Conservation (phyloP, 1,139 yeast genomes). For the Magnusiomyces suaveolens region DNA sequence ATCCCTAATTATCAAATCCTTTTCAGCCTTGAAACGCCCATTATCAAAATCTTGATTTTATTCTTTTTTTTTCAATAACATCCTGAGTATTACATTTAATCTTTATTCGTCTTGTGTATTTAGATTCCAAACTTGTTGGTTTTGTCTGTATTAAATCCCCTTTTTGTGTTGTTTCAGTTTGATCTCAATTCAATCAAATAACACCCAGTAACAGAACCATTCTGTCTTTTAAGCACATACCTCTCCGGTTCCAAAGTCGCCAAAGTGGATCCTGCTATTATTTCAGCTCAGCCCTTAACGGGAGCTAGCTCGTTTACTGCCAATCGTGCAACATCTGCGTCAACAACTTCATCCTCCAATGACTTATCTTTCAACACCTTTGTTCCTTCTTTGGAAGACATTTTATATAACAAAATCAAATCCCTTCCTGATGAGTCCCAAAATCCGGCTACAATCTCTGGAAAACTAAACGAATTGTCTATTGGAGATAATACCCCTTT, state of each 20-base stretch:
- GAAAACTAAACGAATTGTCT: neutral
- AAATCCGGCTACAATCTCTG: neutral
- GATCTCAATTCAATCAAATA: neutral
- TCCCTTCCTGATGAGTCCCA: neutral
- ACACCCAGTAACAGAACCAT: neutral
- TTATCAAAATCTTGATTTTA: too few relatives aligned
- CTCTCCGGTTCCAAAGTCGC: neutral
- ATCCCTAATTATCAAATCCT: neutral
- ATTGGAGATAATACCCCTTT: neutral
- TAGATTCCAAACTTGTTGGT: too few relatives aligned
- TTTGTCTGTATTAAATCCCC: too few relatives aligned
- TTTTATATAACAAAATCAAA: neutral
- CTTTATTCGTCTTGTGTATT: too few relatives aligned
- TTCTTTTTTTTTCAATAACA: too few relatives aligned
- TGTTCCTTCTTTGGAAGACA: neutral
- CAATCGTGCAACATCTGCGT: neutral
- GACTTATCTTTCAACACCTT: neutral
- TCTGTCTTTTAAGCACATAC: neutral
- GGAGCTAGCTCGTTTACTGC: conserved; percentile 3
- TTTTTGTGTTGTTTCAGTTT: neutral
- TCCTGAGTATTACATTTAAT: too few relatives aligned
- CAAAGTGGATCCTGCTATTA: conserved; percentile 15
- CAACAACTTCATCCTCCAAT: neutral
- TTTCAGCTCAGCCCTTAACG: conserved; percentile 10
- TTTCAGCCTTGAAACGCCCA: too few relatives aligned